Percentiles rank a stretch among this genome's conserved stretches.
Conservation (phyloP, 345 rosid species). For the Kandelia obovata region DNA sequence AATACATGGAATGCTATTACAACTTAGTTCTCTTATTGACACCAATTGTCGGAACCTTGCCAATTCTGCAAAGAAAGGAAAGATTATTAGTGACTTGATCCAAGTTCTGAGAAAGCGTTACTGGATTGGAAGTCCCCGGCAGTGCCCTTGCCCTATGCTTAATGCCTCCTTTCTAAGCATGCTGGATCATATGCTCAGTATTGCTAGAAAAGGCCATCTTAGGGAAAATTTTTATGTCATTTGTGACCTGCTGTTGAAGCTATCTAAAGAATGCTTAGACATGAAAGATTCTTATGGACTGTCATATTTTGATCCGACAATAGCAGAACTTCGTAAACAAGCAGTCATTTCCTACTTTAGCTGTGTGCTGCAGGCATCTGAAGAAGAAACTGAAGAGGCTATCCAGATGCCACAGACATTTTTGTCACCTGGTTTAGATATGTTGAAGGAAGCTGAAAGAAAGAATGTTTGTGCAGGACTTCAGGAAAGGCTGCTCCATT, state of each 20-base stretch:
- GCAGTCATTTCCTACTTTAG: conserved; percentile 77
- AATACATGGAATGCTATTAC: conserved; percentile 81
- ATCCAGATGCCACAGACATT: conserved; percentile 34
- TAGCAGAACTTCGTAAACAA: conserved; percentile 74
- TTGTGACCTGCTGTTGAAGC: conserved; percentile 56
- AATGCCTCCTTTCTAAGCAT: conserved; percentile 68
- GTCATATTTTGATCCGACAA: conserved; percentile 72
- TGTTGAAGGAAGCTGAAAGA: conserved; percentile 29
- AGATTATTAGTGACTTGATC: conserved; percentile 61
- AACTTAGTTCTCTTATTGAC: conserved; percentile 72
- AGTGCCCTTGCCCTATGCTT: conserved; percentile 80
- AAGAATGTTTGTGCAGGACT: conserved; percentile 37
- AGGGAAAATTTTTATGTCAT: conserved; percentile 38
- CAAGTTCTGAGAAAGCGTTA: conserved; percentile 48
- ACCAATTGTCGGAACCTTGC: conserved; percentile 72
- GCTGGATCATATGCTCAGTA: conserved; percentile 73
- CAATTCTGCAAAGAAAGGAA: conserved; percentile 71
- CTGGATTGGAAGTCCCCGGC: conserved; percentile 71
- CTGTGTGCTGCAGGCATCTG: conserved; percentile 61
- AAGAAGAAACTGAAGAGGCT: conserved; percentile 41
- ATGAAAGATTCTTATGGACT: conserved; percentile 48
- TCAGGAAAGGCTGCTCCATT: conserved; percentile 50
- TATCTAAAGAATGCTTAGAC: conserved; percentile 66
- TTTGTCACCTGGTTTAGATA: conserved; percentile 21
- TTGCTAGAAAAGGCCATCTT: conserved; percentile 44